Evolutionary conservation across 106 monocot species (phyloP), one percentile per base, ranked within the genome.

Genomic region (Platanthera zijinensis): DNA sequence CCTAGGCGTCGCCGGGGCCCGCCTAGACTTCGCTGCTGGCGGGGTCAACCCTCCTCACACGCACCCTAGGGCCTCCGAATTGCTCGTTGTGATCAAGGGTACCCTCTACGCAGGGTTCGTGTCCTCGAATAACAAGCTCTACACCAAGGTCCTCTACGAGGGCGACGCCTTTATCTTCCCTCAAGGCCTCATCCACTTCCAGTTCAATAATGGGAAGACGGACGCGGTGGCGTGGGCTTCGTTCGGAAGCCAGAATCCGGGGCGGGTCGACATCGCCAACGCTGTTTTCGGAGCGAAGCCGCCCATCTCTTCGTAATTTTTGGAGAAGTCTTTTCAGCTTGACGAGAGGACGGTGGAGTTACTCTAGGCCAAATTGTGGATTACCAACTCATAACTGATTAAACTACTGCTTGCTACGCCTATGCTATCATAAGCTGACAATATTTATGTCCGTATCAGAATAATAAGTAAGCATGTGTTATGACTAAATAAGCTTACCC

Each of bases 31-130:
- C 52, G 87, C 78, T 2, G 81, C 84, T 1, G 68, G 59, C 47
- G 87, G 87, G 6, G 66, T 84, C 13, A 84, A 78, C 72, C 81
- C 81, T 21, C 87, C 83, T 30, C 86, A 86, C 62, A 74, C 32
- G 11, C 86, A 86, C 57, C 85, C 85, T 8, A 75, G 85, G 13
- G 85, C 51, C 25, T 79, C 79, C 49, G 85, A 85, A 78, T 56
- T 85, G 49, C 69, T 79, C 13, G 72, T 70, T 0, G 85, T 85
- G 17, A 0, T 82, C 32, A 71, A 85, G 71, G 85, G 85, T 51
- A 64, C 78, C 4, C 75, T 75, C 45, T 39, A 5, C 0, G 75
- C 39, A 7, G 54, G 75, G 7, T 56, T 75, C 39, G 30, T 75
- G 18, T 5, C 54, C 6, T 75, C 54, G 46, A 52, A n/a, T 6